phyloP scores from a whole-genome alignment of 169 alveolate species.

The Theileria annulata region DNA sequence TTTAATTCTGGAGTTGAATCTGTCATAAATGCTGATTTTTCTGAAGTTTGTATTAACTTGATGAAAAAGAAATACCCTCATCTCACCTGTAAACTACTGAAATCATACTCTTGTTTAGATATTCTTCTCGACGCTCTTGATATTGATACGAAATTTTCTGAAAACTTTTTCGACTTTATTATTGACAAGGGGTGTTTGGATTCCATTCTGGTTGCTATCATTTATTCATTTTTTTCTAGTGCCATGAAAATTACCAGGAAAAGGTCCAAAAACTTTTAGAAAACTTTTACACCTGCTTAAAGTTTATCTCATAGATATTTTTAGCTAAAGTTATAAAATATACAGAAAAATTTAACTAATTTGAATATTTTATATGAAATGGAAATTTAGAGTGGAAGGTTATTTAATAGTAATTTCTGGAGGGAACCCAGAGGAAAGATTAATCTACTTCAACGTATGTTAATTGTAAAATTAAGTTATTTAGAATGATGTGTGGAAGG shows the following conservation, averaged over 20 bases:
- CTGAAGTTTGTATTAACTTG: conserved; percentile 37
- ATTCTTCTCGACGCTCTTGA: conserved; percentile 41
- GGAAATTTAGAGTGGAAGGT: conserved; percentile 34
- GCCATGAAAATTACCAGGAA: conserved; percentile 34
- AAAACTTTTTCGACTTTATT: conserved; percentile 62
- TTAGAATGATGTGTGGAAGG: conserved; percentile 31
- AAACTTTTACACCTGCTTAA: conserved; percentile 22
- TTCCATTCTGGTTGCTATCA: conserved; percentile 48
- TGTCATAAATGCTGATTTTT: conserved; percentile 48
- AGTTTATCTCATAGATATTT: conserved; percentile 5
- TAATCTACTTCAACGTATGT: conserved; percentile 58
- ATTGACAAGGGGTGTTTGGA: conserved; percentile 80
- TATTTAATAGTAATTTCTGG: conserved; percentile 39
- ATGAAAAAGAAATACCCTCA: conserved; percentile 54
- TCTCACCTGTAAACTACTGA: conserved; percentile 34
- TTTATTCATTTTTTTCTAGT: conserved; percentile 17
- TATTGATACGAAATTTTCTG: conserved; percentile 32
- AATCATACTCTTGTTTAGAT: conserved; percentile 16
- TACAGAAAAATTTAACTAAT: too few relatives aligned
- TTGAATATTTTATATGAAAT: not conserved
- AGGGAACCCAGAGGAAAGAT: conserved; percentile 54
- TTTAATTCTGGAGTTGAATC: conserved; percentile 30
- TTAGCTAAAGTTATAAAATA: not conserved
- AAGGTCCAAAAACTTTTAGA: conserved; percentile 32
- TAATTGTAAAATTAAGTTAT: not conserved